phyloP scores from a whole-genome alignment of 495 filamentous ascomycete genomes.

The Aspergillus sclerotioniger region DNA sequence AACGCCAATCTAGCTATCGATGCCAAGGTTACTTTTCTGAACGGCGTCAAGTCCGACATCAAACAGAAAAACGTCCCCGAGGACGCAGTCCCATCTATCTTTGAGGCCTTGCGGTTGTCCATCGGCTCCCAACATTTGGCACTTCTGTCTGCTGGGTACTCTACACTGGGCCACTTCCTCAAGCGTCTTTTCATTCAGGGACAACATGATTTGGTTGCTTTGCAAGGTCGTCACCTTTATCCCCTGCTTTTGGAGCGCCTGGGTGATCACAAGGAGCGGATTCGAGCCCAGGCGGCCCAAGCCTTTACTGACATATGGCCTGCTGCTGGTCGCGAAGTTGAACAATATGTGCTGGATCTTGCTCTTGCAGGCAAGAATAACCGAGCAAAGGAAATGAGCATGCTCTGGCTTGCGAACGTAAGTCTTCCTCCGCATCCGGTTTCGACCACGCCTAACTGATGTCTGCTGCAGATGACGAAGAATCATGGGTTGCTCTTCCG shows the following conservation, averaged over 20 bases:
- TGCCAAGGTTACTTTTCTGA: conserved; percentile 66
- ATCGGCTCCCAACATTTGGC: conserved; percentile 68
- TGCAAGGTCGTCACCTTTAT: conserved; percentile 61
- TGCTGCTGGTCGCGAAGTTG: conserved; percentile 65
- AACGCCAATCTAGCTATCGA: conserved; percentile 66
- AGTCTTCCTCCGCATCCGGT: conserved; percentile 32
- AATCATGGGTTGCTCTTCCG: conserved; percentile 76
- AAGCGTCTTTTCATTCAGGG: conserved; percentile 83
- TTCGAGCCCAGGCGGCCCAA: conserved; percentile 66
- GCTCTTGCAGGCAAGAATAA: conserved; percentile 78
- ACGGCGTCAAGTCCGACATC: conserved; percentile 75
- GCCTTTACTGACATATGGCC: conserved; percentile 70
- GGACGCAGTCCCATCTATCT: conserved; percentile 63
- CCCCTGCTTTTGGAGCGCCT: conserved; percentile 79
- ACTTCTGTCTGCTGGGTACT: conserved; percentile 74
- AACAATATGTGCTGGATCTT: conserved; percentile 72
- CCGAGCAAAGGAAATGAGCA: conserved; percentile 74
- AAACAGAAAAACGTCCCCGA: conserved; percentile 86
- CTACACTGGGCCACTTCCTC: conserved; percentile 77
- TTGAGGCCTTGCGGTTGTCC: conserved; percentile 68
- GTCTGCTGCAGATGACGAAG: conserved; percentile 63
- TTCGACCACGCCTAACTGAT: conserved; percentile 16
- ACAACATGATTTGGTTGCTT: conserved; percentile 61
- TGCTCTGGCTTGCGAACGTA: conserved; percentile 75
- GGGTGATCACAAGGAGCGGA: conserved; percentile 82